Conservation (phyloP, 495 filamentous ascomycete species). For the Hypoxylon intermedium region DNA sequence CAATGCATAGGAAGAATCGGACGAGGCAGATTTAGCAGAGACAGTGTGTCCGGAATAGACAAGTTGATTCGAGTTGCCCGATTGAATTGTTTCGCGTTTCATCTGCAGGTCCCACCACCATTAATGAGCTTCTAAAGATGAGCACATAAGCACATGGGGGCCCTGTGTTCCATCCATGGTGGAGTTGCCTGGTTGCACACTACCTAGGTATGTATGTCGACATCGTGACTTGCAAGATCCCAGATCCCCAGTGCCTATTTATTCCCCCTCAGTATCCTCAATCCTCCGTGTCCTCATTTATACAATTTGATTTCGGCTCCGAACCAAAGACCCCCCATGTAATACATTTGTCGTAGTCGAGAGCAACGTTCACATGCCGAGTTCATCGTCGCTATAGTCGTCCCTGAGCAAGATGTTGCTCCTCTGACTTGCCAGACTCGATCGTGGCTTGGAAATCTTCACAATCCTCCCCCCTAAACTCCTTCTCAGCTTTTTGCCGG, state of each 20-base stretch:
- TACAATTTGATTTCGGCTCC: background rate
- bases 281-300: conserved; percentile 11
- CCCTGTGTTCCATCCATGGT: too few relatives aligned
- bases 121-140: background rate
- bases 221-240: conserved; percentile 1
- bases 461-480: conserved; percentile 25
- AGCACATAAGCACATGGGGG: conserved; percentile 1
- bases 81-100: conserved; percentile 32
- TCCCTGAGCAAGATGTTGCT: conserved; percentile 13
- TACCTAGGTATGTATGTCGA: too few relatives aligned
- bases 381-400: conserved; percentile 49
- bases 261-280: background rate
- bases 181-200: too few relatives aligned
- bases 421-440: conserved; percentile 20
- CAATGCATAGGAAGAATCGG: background rate
- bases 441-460: conserved; percentile 16
- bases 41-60: background rate
- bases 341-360: background rate
- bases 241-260: too few relatives aligned
- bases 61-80: conserved; percentile 29
- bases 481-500: conserved; percentile 34
- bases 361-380: conserved; percentile 39
- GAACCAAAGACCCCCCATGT: background rate
- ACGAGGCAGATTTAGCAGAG: conserved; percentile 14
- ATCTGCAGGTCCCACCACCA: background rate